Evolutionary conservation across 2,329 filamentous ascomycete species (phyloP).

Genomic region (Colletotrichum phormii): DNA sequence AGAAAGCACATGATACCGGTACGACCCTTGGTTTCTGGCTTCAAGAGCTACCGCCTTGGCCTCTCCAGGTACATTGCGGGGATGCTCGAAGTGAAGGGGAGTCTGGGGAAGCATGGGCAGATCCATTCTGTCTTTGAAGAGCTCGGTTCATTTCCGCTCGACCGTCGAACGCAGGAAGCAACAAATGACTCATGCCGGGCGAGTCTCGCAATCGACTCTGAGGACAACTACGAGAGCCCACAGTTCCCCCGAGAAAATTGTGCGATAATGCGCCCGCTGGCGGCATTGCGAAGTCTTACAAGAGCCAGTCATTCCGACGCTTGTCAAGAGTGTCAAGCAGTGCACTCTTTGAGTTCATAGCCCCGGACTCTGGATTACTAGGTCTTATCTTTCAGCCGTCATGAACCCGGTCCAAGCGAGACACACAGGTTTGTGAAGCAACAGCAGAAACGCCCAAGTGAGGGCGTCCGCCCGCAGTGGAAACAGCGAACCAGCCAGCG

Average conservation of each 20-base stretch:
- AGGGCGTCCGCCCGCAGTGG: not conserved
- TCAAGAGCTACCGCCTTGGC: constrained; percentile 20
- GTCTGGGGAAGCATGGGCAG: constrained; percentile 38
- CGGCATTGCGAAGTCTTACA: constrained; percentile 15
- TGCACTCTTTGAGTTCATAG: not conserved
- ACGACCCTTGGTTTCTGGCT: constrained; percentile 7
- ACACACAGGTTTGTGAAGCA: not conserved
- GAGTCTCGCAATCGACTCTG: constrained; percentile 19
- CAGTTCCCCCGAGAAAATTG: constrained; percentile 20
- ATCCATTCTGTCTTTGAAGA: constrained; percentile 25
- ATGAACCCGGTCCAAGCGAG: constrained; percentile 5
- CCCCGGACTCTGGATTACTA: constrained; percentile 1
- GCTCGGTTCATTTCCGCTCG: constrained; percentile 36
- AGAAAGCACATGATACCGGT: constrained; percentile 18
- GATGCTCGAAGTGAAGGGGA: constrained; percentile 10
- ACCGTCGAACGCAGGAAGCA: constrained; percentile 9
- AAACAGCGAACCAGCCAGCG: not conserved
- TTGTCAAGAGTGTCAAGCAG: not conserved
- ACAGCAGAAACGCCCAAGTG: constrained; percentile 14
- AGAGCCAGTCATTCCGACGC: constrained; percentile 1
- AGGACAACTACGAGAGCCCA: not conserved
- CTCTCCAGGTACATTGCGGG: constrained; percentile 27
- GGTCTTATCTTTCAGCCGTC: not conserved
- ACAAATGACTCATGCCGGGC: constrained; percentile 22
- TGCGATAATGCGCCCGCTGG: constrained; percentile 18